Evolutionary conservation across 176 grass and related monocot genomes (phyloP), one percentile per base, ranked within the genome.

Genomic region (Oryza nivara): DNA sequence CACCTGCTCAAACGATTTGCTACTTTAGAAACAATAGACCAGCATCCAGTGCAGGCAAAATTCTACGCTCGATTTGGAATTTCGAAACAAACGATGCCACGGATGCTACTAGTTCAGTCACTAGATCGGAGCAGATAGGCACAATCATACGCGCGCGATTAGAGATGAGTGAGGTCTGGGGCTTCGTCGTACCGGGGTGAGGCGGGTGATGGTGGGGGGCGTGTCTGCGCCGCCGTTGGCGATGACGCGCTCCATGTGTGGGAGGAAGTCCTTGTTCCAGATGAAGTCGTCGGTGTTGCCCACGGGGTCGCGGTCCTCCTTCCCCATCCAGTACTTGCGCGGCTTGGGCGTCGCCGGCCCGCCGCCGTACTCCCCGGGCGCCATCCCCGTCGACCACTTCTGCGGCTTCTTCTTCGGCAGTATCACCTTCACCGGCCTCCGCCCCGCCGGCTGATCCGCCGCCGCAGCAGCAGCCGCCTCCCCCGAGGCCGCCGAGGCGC

Each of bases 251-350:
- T 90, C 68, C 93, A 99, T 92, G 75, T 81, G 75, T 80, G 89
- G 82, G 51, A 93, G 81, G 88, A 98, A 98, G 70, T 99, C 86
- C 89, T 99, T 99, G 89, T 96, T 99, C 96, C 96, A 99, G 78
- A 99, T 99, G 86, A 99, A 99, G 66, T 91, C 88, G 70, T 99
- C 91, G 6, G 86, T 99, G 93, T 85, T 85, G 45, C 80, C 88
- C 73, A 99, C 88, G 68, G 96, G 96, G 84, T 99, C 96, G 78
- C 79, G 89, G 70, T 99, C 93, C 52, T 91, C 89, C 73, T 89
- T 87, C 48, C 96, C 96, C 84, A 92, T 91, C 90, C 92, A 99
- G 86, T 94, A 94, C 89, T 99, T 92, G 61, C 92, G 89, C 74
- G 91, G 88, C 90, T 91, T 93, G 75, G 85, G 73, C 52, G 93